Conservation (phyloP, 495 filamentous ascomycete species). For the Penicillium desertorum region DNA sequence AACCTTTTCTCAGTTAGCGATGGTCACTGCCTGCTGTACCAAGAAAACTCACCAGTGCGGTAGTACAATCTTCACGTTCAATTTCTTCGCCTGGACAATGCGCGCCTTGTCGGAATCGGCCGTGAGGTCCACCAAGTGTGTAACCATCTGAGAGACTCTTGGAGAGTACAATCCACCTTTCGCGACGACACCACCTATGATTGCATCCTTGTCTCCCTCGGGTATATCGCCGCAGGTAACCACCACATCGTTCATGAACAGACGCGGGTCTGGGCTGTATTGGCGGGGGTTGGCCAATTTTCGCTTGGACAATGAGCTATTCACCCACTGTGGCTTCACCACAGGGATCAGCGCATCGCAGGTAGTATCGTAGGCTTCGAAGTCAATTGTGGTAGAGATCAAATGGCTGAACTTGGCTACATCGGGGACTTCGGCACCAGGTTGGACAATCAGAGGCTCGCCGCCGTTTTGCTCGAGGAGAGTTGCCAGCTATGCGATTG, state of each 20-base stretch:
- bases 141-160: conserved; percentile 67
- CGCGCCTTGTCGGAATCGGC: conserved; percentile 71
- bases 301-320: conserved; percentile 60
- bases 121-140: conserved; percentile 84
- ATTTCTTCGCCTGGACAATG: conserved; percentile 58
- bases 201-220: conserved; percentile 84
- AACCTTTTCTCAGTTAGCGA: conserved; percentile 60
- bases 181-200: conserved; percentile 83
- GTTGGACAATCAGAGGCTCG: conserved; percentile 45
- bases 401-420: conserved; percentile 72
- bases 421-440: conserved; percentile 47
- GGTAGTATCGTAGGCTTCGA: conserved; percentile 73
- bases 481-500: conserved; percentile 33
- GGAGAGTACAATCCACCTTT: conserved; percentile 80
- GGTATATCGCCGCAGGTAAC: conserved; percentile 80
- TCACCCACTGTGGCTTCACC: conserved; percentile 80
- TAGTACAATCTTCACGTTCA: conserved; percentile 79
- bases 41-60: conserved; percentile 76
- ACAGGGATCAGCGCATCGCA: conserved; percentile 75
- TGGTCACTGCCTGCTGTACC: not conserved
- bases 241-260: conserved; percentile 83
- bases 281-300: conserved; percentile 76
- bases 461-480: conserved; percentile 55
- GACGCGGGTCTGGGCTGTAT: conserved; percentile 83
- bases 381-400: conserved; percentile 81